Evolutionary conservation across 306 rosid species (phyloP).

Genomic region (Lathyrus oleraceus): DNA sequence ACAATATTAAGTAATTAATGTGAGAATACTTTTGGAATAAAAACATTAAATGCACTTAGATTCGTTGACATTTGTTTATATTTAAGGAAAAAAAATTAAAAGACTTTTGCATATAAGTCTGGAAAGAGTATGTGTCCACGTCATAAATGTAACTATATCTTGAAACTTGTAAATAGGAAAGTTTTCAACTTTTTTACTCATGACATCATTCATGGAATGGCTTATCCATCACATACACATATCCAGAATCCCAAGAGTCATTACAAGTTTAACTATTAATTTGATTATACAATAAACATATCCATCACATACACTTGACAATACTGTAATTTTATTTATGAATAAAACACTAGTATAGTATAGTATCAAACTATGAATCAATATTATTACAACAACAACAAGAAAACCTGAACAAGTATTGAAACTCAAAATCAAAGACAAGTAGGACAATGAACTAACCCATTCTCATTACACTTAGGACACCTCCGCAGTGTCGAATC

Average conservation of each 20-base stretch:
- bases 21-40: too few species aligned
- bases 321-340: background rate
- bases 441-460: slow-evolving; percentile 65
- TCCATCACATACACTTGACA: background rate
- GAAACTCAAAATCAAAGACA: slow-evolving; percentile 37
- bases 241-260: background rate
- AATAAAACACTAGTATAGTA: background rate
- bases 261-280: background rate
- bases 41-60: too few species aligned
- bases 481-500: slow-evolving; percentile 34
- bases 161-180: too few species aligned
- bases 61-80: too few species aligned
- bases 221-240: too few species aligned
- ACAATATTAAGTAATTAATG: too few species aligned
- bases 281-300: background rate
- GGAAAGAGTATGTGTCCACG: too few species aligned
- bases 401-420: background rate
- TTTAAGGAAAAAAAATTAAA: too few species aligned
- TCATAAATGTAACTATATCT: too few species aligned
- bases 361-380: background rate
- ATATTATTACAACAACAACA: background rate
- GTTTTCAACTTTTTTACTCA: too few species aligned
- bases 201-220: too few species aligned
- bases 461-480: slow-evolving; percentile 74
- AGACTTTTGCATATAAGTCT: too few species aligned